Conservation (phyloP, 140 eudicot species). For the Artemisia princeps region DNA sequence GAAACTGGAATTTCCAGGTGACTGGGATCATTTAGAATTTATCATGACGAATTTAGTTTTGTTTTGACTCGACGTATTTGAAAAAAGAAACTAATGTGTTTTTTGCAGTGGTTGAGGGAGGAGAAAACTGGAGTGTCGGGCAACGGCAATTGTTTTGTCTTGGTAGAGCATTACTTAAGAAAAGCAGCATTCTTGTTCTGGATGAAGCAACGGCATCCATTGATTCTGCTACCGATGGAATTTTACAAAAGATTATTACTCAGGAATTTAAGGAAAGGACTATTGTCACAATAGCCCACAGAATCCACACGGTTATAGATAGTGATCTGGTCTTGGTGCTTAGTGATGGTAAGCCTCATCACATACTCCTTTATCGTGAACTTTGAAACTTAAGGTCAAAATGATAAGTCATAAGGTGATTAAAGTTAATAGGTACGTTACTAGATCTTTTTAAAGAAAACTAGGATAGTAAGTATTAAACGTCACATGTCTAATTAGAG, state of each 20-base stretch:
- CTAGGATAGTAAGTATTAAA: too few relatives aligned
- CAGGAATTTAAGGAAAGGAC: conserved; percentile 45
- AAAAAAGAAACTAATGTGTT: not conserved
- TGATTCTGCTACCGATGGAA: conserved; percentile 54
- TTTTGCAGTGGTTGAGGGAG: conserved; percentile 54
- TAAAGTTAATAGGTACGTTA: too few relatives aligned
- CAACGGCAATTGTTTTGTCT: conserved; percentile 59
- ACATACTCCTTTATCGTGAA: not conserved
- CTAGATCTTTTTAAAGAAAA: too few relatives aligned
- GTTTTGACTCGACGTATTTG: not conserved
- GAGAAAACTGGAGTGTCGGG: conserved; percentile 66
- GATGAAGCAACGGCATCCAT: conserved; percentile 68
- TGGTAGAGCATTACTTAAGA: conserved; percentile 55
- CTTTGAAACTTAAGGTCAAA: not conserved
- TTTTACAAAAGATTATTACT: conserved; percentile 43
- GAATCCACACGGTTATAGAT: conserved; percentile 57
- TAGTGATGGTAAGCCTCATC: conserved; percentile 47
- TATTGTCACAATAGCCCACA: conserved; percentile 55
- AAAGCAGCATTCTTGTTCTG: conserved; percentile 53
- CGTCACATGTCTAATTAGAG: too few relatives aligned
- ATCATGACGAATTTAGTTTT: not conserved
- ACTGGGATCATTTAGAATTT: conserved; percentile 5
- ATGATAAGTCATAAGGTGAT: not conserved
- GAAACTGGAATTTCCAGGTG: conserved; percentile 44
- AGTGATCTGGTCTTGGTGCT: conserved; percentile 64